A percentile compares a stretch with the other conserved stretches of the same genome.
Conservation (phyloP, 495 filamentous ascomycete species). For the Penicillium soppii region DNA sequence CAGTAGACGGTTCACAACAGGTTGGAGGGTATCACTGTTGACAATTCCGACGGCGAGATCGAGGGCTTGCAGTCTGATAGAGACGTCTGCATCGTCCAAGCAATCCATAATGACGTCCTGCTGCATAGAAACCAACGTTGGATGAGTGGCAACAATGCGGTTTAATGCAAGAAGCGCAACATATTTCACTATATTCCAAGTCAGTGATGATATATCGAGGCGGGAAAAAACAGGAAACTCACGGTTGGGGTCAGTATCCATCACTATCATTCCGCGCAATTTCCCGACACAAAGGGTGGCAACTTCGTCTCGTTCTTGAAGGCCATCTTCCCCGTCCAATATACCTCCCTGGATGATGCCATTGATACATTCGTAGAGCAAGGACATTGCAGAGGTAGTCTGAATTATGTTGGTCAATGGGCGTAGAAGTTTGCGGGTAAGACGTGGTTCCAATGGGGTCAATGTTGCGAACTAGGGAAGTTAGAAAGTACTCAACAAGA, state of each 20-base stretch:
- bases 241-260: slow-evolving; percentile 92
- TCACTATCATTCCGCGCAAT: slow-evolving; percentile 86
- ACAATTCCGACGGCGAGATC: slow-evolving; percentile 93
- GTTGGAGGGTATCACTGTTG: slow-evolving; percentile 73
- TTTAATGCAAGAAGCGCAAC: slow-evolving; percentile 94
- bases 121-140: slow-evolving; percentile 81
- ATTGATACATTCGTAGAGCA: slow-evolving; percentile 97
- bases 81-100: slow-evolving; percentile 92
- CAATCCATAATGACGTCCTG: slow-evolving; percentile 95
- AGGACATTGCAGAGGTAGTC: slow-evolving; percentile 92
- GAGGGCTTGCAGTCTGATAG: slow-evolving; percentile 90
- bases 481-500: slow-evolving; percentile 8
- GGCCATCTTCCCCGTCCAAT: slow-evolving; percentile 71
- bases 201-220: background rate
- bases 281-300: slow-evolving; percentile 92
- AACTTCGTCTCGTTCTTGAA: slow-evolving; percentile 82
- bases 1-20: slow-evolving; percentile 84
- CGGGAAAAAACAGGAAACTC: slow-evolving; percentile 27
- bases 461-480: slow-evolving; percentile 80
- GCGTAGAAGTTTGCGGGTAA: slow-evolving; percentile 91
- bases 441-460: slow-evolving; percentile 86
- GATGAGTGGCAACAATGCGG: slow-evolving; percentile 85
- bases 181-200: slow-evolving; percentile 72
- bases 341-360: slow-evolving; percentile 97
- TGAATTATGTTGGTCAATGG: slow-evolving; percentile 89